These are phyloP conservation scores for Lichtheimia ornata DNA, from an alignment of 371 early-diverging fungal species.

Conservation along the genomic window DNA sequence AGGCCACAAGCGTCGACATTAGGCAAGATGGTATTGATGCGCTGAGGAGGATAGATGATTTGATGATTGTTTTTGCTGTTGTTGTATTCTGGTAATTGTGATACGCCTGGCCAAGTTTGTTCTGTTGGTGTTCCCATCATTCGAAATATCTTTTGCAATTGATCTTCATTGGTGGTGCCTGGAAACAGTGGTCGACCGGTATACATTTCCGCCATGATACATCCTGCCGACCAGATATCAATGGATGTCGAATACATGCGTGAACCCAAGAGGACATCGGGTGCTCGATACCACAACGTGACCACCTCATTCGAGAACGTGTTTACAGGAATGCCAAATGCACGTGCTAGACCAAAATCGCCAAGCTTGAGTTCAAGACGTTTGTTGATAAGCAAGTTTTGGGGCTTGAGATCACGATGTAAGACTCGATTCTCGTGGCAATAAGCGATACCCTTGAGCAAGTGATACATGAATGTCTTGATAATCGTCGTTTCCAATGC, in stretches of 20 bases:
- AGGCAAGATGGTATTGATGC: slow-evolving; percentile 70
- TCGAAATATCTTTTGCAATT: slow-evolving; percentile 86
- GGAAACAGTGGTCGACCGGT: slow-evolving; percentile 95
- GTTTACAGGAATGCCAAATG: slow-evolving; percentile 95
- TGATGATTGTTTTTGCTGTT: slow-evolving; percentile 74
- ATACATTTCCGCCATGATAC: slow-evolving; percentile 97
- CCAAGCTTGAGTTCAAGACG: slow-evolving; percentile 87
- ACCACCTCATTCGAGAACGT: slow-evolving; percentile 99
- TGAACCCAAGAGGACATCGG: slow-evolving; percentile 96
- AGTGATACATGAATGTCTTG: slow-evolving; percentile 85
- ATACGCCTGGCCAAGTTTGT: slow-evolving; percentile 86
- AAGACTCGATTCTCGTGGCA: slow-evolving; percentile 95
- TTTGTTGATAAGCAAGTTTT: slow-evolving; percentile 91
- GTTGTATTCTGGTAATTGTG: slow-evolving; percentile 89
- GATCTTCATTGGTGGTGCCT: slow-evolving; percentile 92
- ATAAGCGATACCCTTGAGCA: slow-evolving; percentile 88
- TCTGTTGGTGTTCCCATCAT: slow-evolving; percentile 89
- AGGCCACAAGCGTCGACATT: slow-evolving; percentile 76
- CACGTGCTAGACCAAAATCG: slow-evolving; percentile 96
- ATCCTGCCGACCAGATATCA: slow-evolving; percentile 99
- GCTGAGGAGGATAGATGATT: slow-evolving; percentile 69
- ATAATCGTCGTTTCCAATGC: slow-evolving; percentile 71
- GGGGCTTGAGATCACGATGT: slow-evolving; percentile 98
- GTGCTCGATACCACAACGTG: slow-evolving; percentile 95
- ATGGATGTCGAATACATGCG: slow-evolving; percentile 95